Conservation (phyloP, 2,329 filamentous ascomycete genomes). For the Epichloe brachyelytri region DNA sequence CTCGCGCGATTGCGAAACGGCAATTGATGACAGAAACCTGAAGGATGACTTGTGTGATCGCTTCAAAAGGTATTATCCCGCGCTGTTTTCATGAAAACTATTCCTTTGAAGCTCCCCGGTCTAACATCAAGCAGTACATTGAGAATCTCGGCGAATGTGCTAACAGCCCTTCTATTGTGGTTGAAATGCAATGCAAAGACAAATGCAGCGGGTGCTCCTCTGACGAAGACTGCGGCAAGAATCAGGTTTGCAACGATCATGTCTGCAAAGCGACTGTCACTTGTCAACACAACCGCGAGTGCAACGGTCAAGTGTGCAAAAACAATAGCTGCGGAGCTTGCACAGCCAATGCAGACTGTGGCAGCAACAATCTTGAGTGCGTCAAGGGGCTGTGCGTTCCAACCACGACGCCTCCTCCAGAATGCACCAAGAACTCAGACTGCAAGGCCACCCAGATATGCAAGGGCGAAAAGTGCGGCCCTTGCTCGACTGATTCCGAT, state of each 20-base stretch:
- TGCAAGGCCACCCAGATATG: constrained; percentile 6
- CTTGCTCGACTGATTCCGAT: constrained; percentile 4
- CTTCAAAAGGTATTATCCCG: constrained; percentile 4
- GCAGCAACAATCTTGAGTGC: constrained; percentile 2
- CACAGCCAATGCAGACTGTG: constrained; percentile 3
- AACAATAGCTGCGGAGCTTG: constrained; percentile 4
- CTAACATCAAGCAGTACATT: constrained; percentile 2
- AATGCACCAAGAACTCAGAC: constrained; percentile 7
- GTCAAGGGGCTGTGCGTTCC: constrained; percentile 4
- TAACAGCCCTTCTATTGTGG: background rate
- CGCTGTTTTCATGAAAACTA: no score
- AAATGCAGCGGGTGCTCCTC: constrained; percentile 2
- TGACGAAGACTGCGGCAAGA: constrained; percentile 3
- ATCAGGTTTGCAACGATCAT: constrained; percentile 1
- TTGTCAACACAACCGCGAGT: constrained; percentile 6
- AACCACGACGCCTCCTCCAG: background rate
- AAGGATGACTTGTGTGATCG: constrained; percentile 1
- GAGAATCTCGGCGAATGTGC: constrained; percentile 6
- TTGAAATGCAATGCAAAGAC: constrained; percentile 4
- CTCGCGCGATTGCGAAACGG: constrained; percentile 2
- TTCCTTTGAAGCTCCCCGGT: background rate
- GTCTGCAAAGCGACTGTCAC: constrained; percentile 1
- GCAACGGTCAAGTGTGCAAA: constrained; percentile 5
- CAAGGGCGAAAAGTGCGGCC: constrained; percentile 6
- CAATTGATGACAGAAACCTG: constrained; percentile 2